Conservation (phyloP, 2,329 filamentous ascomycete genomes). For the Pseudogymnoascus sp. region DNA sequence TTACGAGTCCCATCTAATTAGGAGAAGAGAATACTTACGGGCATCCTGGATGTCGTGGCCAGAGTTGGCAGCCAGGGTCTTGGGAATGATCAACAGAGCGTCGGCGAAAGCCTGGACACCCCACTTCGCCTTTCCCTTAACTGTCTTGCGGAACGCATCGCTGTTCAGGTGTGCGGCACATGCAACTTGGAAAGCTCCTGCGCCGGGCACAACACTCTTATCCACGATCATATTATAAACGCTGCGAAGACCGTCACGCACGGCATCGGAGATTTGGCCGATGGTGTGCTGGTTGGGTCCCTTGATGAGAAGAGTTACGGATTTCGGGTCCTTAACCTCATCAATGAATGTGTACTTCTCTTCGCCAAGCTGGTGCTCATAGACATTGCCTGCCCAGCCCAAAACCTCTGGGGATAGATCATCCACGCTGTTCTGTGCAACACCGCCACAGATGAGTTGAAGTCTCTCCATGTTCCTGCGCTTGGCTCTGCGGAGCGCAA, state of each 20-base stretch:
- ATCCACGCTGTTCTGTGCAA: constrained; percentile 91
- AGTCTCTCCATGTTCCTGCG: constrained; percentile 98
- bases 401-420: constrained; percentile 81
- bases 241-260: constrained; percentile 86
- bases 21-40: constrained; percentile 48
- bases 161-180: constrained; percentile 81
- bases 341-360: constrained; percentile 99
- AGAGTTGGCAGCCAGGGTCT: constrained; percentile 91
- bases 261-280: constrained; percentile 90
- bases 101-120: constrained; percentile 93
- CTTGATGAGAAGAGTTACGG: constrained; percentile 95
- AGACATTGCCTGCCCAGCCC: constrained; percentile 92
- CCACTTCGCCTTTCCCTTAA: constrained; percentile 97
- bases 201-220: constrained; percentile 86
- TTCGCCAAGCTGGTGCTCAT: constrained; percentile 94
- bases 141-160: constrained; percentile 75
- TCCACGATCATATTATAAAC: constrained; percentile 99
- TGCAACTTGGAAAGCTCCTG: constrained; percentile 91
- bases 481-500: constrained; percentile 90
- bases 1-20: not conserved
- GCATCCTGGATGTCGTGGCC: constrained; percentile 96
- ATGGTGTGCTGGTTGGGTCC: constrained; percentile 96
- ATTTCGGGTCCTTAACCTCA: constrained; percentile 98
- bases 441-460: constrained; percentile 86
- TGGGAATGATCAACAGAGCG: constrained; percentile 89